A percentile compares a stretch with the other conserved stretches of the same genome.
These are phyloP conservation scores for Papiliotrema nemorosa DNA, from an alignment of 1,284 basidiomycete genomes.

Conservation along the genomic window DNA sequence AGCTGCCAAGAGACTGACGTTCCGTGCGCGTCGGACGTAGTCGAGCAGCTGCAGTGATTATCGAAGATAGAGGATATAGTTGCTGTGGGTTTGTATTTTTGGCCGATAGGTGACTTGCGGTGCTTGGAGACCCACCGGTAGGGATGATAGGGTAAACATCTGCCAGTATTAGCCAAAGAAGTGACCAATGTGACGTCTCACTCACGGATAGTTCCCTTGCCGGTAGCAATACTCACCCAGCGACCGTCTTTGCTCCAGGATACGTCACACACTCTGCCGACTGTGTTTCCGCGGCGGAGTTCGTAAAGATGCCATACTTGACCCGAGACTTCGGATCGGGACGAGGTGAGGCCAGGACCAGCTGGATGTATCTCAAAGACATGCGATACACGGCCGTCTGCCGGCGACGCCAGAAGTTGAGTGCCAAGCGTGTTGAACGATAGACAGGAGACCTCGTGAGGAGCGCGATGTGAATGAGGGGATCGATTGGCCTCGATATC, in stretches of 20 bases:
- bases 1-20: neutral
- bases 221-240: conserved; percentile 66
- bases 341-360: conserved; percentile 4
- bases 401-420: conserved; percentile 56
- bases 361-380: conserved; percentile 33
- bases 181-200: neutral
- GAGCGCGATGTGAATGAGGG: neutral
- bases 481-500: neutral
- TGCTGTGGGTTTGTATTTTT: conserved; percentile 58
- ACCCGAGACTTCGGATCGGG: conserved; percentile 26
- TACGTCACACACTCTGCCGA: conserved; percentile 60
- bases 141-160: conserved; percentile 76
- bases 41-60: conserved; percentile 59
- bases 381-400: conserved; percentile 3
- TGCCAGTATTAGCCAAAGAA: conserved; percentile 36
- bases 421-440: conserved; percentile 62
- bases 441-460: conserved; percentile 53
- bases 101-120: conserved; percentile 61
- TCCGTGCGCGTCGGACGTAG: conserved; percentile 40
- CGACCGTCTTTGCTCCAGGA: conserved; percentile 59
- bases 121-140: conserved; percentile 65
- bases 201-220: conserved; percentile 51
- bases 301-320: conserved; percentile 63
- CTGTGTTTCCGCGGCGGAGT: conserved; percentile 66
- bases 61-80: conserved; percentile 56